A percentile compares a stretch with the other conserved stretches of the same genome.
These are phyloP conservation scores for Salix viminalis DNA, from an alignment of 345 rosid species.

Conservation along the genomic window DNA sequence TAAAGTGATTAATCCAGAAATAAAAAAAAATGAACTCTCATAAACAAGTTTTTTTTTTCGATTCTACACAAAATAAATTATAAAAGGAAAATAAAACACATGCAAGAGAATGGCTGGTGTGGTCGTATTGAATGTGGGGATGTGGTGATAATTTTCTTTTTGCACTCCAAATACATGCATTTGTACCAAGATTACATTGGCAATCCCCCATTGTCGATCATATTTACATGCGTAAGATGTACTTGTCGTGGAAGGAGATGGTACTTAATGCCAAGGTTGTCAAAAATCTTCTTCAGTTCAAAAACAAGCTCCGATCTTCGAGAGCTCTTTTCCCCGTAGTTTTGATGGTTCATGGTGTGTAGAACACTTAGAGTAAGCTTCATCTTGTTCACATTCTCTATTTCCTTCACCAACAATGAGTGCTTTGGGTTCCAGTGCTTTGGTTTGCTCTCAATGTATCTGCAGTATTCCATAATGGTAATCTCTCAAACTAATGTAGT, in stretches of 20 bases:
- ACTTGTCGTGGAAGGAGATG: slow-evolving; percentile 54
- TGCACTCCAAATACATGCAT: no score
- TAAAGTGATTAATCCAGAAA: no score
- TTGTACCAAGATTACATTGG: neutral
- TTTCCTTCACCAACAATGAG: slow-evolving; percentile 39
- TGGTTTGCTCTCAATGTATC: slow-evolving; percentile 58
- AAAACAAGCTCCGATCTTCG: slow-evolving; percentile 45
- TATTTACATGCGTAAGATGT: slow-evolving; percentile 34
- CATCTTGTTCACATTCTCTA: slow-evolving; percentile 50
- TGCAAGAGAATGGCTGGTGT: no score
- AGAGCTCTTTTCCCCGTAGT: slow-evolving; percentile 42
- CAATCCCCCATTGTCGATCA: neutral
- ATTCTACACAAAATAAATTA: no score
- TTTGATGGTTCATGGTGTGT: slow-evolving; percentile 65
- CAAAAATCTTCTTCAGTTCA: slow-evolving; percentile 51
- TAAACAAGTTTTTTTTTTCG: no score
- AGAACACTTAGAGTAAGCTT: slow-evolving; percentile 37
- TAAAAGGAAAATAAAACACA: no score
- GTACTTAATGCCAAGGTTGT: slow-evolving; percentile 45
- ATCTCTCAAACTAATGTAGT: neutral
- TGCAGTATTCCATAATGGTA: slow-evolving; percentile 8
- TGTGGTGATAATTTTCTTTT: no score
- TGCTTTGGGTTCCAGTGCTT: slow-evolving; percentile 54
- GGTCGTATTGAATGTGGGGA: no score
- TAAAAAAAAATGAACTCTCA: no score